Base-by-base conservation (phyloP, 306 rosid species). In the Canavalia gladiata region DNA sequence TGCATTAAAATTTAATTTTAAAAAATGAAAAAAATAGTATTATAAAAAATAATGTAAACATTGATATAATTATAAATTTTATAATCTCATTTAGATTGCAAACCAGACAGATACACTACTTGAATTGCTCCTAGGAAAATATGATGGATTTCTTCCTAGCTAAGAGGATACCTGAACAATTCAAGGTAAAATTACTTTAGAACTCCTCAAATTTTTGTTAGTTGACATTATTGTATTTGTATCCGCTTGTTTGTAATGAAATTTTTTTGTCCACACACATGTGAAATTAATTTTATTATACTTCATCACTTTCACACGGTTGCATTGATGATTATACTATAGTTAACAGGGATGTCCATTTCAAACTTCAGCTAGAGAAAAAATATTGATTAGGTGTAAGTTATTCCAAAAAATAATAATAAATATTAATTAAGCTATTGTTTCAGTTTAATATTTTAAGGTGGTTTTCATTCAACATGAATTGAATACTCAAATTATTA, bases 371-470 rank as follows among this genome's bases (percentile, higher is more conserved):
- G 37, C 28, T 8, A 70, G 37, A 1, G 56, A 45, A 80, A 60
- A 2, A 37, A 37, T 37, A 52, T 42, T 63, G 72, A 60, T 59
- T 28, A 52, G 28, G 29, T 57, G 3, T 49, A 35, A 18, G 4
- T 25, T 35, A 49, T 60, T 33, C 47, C 41, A 11, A n/a, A 11
- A 34, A 28, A 33, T 18, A 35, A 43, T 5, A 12, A 6, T 3
- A 41, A 47, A 35, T 63, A 9, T 64, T 72, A 13, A 76, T 65
- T 70, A 43, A 30, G 50, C 33, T 47, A 10, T 83, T 66, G 56
- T 65, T 64, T 60, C 67, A 72, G 5, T 25, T 47, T 35, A 60
- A 47, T 73, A 50, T 30, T 7, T 39, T 35, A 55, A 83, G 33
- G 31, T 11, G 28, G 66, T 73, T 18, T 18, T 18, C 25, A 18